phyloP scores from a whole-genome alignment of 2,329 filamentous ascomycete species.

The Aciculosporium take region DNA sequence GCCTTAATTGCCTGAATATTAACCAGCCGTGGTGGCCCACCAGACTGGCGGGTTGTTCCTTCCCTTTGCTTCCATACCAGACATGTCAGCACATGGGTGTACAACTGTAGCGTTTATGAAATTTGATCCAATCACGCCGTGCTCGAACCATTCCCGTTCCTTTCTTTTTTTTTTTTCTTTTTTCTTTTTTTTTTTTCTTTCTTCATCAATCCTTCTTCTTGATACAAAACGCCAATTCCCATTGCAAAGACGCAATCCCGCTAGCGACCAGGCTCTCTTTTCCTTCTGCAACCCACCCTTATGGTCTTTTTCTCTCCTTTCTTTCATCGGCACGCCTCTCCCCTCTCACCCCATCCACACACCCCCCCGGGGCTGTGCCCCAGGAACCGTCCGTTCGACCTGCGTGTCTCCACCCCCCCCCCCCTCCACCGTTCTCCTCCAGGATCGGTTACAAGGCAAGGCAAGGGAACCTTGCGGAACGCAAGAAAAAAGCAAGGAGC shows the following conservation, averaged over 20 bases:
- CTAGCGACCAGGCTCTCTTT: too few relatives aligned
- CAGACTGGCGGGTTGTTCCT: neutral
- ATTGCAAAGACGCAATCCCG: too few relatives aligned
- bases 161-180: neutral
- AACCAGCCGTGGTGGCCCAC: neutral
- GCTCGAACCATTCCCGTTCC: neutral
- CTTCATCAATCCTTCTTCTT: too few relatives aligned
- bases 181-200: neutral
- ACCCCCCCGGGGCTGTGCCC: too few relatives aligned
- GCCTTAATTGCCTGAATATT: neutral
- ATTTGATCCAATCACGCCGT: neutral
- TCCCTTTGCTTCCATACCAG: neutral
- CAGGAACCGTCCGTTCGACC: neutral
- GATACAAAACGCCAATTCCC: too few relatives aligned
- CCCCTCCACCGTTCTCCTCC: neutral
- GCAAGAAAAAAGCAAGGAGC: neutral
- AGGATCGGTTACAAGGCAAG: neutral
- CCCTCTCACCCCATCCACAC: too few relatives aligned
- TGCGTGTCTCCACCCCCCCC: constrained; percentile 1
- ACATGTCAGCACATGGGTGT: too few relatives aligned
- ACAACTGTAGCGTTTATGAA: too few relatives aligned
- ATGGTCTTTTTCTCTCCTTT: too few relatives aligned
- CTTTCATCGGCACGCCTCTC: too few relatives aligned
- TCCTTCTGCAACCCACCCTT: too few relatives aligned
- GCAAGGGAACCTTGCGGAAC: neutral